Percentiles rank a stretch among this genome's conserved stretches.
phyloP scores from a whole-genome alignment of 805 yeast genomes.

The Aciculoconidium aculeatum region DNA sequence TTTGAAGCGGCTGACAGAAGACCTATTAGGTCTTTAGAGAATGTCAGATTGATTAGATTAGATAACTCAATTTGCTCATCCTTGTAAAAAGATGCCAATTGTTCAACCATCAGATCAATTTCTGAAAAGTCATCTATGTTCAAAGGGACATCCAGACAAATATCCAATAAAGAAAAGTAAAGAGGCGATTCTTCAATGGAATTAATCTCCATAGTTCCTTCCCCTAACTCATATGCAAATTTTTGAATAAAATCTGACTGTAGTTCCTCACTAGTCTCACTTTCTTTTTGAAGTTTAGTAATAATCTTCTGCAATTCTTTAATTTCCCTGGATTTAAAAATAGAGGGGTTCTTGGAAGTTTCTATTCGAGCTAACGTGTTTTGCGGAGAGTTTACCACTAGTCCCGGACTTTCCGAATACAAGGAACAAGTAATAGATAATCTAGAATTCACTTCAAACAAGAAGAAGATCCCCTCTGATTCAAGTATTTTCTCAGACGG shows the following conservation, averaged over 20 bases:
- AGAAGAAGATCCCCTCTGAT: too few species aligned
- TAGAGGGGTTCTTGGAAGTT: conserved; percentile 1
- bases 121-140: conserved; percentile 17
- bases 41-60: conserved; percentile 11
- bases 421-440: too few species aligned
- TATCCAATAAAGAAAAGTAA: conserved; percentile 9
- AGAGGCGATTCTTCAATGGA: background rate
- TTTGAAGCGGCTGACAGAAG: conserved; percentile 7
- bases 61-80: conserved; percentile 10
- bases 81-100: conserved; percentile 18
- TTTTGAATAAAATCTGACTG: conserved; percentile 7
- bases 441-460: too few species aligned
- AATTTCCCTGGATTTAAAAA: background rate
- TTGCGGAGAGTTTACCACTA: too few species aligned
- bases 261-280: conserved; percentile 1
- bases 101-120: conserved; percentile 29
- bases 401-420: too few species aligned
- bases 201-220: conserved; percentile 9
- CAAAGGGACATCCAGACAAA: conserved; percentile 11
- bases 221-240: conserved; percentile 11
- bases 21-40: conserved; percentile 14
- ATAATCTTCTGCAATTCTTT: background rate
- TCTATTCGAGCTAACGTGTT: too few species aligned
- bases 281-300: background rate
- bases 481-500: conserved; percentile 1